phyloP scores from a whole-genome alignment of 331 rosid genomes.

The Quercus tomentella region DNA sequence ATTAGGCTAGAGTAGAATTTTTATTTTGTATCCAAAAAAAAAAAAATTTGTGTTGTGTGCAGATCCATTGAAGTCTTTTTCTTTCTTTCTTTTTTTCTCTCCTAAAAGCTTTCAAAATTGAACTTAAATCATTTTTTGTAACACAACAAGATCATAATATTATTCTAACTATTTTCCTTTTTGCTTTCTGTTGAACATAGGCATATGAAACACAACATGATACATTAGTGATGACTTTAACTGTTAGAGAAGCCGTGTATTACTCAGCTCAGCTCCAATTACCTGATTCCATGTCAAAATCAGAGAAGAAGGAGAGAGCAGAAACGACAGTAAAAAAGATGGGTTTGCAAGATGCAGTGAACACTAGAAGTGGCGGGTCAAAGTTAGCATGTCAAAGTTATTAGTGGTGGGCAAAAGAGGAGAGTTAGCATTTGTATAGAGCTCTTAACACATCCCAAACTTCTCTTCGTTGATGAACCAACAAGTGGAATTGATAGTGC shows the following conservation, averaged over 20 bases:
- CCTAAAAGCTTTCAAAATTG: too few species aligned
- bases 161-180: not conserved
- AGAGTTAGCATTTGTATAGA: slow-evolving; percentile 75
- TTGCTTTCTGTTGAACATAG: slow-evolving; percentile 27
- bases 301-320: slow-evolving; percentile 61
- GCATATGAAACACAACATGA: slow-evolving; percentile 77
- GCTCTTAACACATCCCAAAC: slow-evolving; percentile 53
- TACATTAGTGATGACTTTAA: slow-evolving; percentile 44
- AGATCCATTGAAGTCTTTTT: too few species aligned
- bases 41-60: too few species aligned
- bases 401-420: slow-evolving; percentile 72
- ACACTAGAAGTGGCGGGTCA: too few species aligned
- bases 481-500: slow-evolving; percentile 85
- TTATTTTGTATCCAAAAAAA: too few species aligned
- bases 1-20: too few species aligned
- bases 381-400: too few species aligned
- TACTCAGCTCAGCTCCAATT: slow-evolving; percentile 71
- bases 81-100: too few species aligned
- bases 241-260: slow-evolving; percentile 55
- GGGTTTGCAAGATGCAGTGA: slow-evolving; percentile 58
- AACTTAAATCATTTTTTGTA: not conserved
- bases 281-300: slow-evolving; percentile 55
- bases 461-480: slow-evolving; percentile 79
- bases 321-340: slow-evolving; percentile 56
- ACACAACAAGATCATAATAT: not conserved